phyloP scores from a whole-genome alignment of 2,329 filamentous ascomycete species.

The Knufia fluminis region DNA sequence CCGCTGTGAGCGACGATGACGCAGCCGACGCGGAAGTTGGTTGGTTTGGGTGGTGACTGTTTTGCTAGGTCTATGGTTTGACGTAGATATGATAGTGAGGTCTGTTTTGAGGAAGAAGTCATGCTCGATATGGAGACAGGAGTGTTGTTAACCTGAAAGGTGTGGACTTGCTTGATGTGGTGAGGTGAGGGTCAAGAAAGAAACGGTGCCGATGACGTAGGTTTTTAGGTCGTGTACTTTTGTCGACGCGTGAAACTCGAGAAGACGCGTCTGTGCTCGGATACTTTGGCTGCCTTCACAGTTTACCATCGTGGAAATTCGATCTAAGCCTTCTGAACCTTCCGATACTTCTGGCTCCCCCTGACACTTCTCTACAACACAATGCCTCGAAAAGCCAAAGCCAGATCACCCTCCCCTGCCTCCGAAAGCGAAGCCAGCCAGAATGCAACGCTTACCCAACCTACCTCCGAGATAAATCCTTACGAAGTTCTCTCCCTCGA shows the following conservation, averaged over 20 bases:
- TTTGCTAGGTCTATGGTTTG: conserved; percentile 66
- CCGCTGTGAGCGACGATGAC: conserved; percentile 50
- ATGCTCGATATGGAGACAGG: background rate
- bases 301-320: too few species aligned
- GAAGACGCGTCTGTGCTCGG: background rate
- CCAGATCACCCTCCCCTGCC: background rate
- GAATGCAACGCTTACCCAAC: conserved; percentile 46
- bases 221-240: background rate
- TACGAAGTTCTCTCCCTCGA: conserved; percentile 71
- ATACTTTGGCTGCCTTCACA: too few species aligned
- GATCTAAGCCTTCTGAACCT: too few species aligned
- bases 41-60: conserved; percentile 73
- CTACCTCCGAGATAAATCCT: conserved; percentile 61
- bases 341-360: too few species aligned
- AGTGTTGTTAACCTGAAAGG: background rate
- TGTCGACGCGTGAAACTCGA: background rate
- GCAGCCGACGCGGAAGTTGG: conserved; percentile 93
- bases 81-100: conserved; percentile 47
- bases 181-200: background rate
- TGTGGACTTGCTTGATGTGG: background rate
- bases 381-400: conserved; percentile 9
- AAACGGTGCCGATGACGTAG: background rate
- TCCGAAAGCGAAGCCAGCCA: conserved; percentile 28
- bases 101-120: background rate
- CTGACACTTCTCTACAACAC: background rate